Percentiles rank a stretch among this genome's conserved stretches.
These are phyloP conservation scores for Prototheca wickerhamii DNA, from an alignment of 163 green algal genomes.

Conservation along the genomic window DNA sequence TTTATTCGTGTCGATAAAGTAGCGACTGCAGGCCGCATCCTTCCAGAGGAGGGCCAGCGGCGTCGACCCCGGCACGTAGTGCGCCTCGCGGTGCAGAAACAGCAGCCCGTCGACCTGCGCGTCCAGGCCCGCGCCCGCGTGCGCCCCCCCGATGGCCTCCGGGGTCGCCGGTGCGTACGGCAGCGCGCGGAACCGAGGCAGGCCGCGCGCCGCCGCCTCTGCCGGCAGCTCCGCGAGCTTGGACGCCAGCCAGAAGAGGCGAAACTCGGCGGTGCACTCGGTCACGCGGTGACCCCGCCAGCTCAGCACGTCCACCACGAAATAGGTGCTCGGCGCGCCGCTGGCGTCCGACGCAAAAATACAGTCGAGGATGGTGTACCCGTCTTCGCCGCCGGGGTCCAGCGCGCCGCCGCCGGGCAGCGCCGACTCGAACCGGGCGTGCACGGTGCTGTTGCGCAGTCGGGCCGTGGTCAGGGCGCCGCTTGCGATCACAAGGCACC, in stretches of 20 bases:
- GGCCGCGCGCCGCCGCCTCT: neutral
- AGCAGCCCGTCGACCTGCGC: constrained; percentile 59
- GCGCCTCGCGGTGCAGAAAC: constrained; percentile 61
- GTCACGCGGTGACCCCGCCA: constrained; percentile 77
- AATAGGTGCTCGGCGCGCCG: constrained; percentile 55
- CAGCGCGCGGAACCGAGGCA: constrained; percentile 23
- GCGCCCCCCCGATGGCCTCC: constrained; percentile 31
- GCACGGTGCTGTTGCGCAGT: constrained; percentile 47
- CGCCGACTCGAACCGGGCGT: constrained; percentile 56
- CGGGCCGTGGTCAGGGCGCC: constrained; percentile 53
- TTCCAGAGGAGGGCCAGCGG: constrained; percentile 79
- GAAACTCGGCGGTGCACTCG: constrained; percentile 77
- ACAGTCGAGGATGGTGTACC: constrained; percentile 74
- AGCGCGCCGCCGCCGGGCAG: constrained; percentile 54
- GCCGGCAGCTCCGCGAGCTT: constrained; percentile 60
- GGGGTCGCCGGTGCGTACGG: constrained; percentile 9
- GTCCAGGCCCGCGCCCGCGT: constrained; percentile 27
- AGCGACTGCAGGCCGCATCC: constrained; percentile 55
- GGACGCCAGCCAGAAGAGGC: constrained; percentile 65
- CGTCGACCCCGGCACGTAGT: constrained; percentile 46
- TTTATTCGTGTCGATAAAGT: constrained; percentile 51
- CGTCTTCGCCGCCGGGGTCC: neutral
- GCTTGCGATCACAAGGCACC: constrained; percentile 68
- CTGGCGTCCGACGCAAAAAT: no score
- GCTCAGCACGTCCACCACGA: constrained; percentile 71